Evolutionary conservation across 2,329 filamentous ascomycete genomes (phyloP), one percentile per base, ranked within the genome.

Genomic region (Rosellinia necatrix): DNA sequence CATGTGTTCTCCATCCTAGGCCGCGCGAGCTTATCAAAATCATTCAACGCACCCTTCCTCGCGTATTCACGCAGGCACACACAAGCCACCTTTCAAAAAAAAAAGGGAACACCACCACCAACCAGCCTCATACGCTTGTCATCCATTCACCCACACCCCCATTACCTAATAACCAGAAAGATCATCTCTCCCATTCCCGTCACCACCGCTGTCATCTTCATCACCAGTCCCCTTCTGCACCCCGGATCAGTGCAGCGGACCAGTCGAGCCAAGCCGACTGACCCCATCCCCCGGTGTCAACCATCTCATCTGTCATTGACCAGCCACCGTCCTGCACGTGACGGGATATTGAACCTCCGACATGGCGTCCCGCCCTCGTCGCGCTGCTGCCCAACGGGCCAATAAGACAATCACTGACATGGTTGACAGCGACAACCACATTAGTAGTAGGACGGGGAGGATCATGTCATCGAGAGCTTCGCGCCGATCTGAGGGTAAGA

Each of bases 391-490:
- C 63, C 75, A 78, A 61, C 73, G 71, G 68, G 76, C 76, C 49
- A 77, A 72, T 32, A 70, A 70, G 35, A 75, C 74, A 62, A 79
- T 79, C 55, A 78, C 77, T 78, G 75, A 79, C 75, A 74, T 80
- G 70, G 76, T 76, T 66, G 77, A 80, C 60, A 79, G 75, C 74
- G 77, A 80, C 64, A 71, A 72, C 32, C 66, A 67, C 40, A 70
- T 61, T 50, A 71, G 66, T 40, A 72, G 67, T 61, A 66, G 67
- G 56, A 68, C 70, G 60, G 67, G 69, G 58, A 75, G 67, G 68
- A 75, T 68, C 68, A 82, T 83, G 79, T 79, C 81, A 46, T 76
- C 74, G 44, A 71, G 74, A 56, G 70, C 73, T 58, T 77, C 80
- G 52, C 77, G 81, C 66, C 76, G 81, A 63, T 77, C 78, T 48